Conservation (phyloP, 192 early-diverging fungal species). For the Dimargaris cristalligena region DNA sequence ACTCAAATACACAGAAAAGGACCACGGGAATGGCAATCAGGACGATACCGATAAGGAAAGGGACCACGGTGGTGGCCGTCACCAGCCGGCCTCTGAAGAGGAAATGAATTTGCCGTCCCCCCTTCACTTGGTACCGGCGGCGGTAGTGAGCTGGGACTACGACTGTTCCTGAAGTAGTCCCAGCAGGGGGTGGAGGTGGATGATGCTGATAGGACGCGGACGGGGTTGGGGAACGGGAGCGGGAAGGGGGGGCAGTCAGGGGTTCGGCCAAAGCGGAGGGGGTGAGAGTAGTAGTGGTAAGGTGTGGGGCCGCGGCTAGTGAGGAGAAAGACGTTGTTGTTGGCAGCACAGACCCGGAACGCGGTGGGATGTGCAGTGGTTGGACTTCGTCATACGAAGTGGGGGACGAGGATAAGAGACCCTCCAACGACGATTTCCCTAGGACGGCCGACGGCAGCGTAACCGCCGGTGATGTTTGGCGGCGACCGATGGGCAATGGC, state of each 20-base stretch:
- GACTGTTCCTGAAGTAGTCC: no score
- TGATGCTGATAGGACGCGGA: not conserved
- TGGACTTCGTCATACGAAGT: no score
- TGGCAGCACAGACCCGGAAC: no score
- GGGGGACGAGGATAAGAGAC: not conserved
- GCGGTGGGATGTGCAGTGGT: no score
- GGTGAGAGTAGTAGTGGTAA: not conserved
- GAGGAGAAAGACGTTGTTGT: no score
- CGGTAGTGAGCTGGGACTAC: not conserved
- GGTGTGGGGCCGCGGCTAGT: no score
- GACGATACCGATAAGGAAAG: slow-evolving; percentile 39
- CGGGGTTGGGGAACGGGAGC: not conserved
- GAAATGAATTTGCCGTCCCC: not conserved
- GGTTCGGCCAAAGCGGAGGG: not conserved
- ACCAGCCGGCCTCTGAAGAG: slow-evolving; percentile 40
- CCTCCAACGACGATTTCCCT: no score
- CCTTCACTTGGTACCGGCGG: slow-evolving; percentile 1
- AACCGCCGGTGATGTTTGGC: no score
- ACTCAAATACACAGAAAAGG: slow-evolving; percentile 43
- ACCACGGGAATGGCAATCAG: slow-evolving; percentile 38
- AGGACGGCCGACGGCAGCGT: no score
- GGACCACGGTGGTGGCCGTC: slow-evolving; percentile 42
- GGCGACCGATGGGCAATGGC: no score
- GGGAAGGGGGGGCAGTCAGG: not conserved
- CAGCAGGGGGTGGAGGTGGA: no score